Evolutionary conservation across 225 moss, liverwort and hornwort species (phyloP), one percentile per base, ranked within the genome.

Genomic region (Physcomitrellopsis africana): DNA sequence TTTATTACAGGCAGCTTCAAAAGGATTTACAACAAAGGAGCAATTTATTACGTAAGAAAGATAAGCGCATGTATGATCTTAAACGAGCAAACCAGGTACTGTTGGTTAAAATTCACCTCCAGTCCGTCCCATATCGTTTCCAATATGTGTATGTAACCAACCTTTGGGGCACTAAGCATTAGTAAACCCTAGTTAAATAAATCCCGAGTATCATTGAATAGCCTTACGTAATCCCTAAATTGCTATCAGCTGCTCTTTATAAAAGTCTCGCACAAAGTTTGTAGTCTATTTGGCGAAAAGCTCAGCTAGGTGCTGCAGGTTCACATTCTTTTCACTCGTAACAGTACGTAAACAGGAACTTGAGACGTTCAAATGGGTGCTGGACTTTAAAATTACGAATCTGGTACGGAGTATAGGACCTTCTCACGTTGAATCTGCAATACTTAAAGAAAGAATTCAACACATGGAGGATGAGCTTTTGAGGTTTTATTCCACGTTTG

Each of bases 321-420:
- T 61, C 15, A 61, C 14, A 27, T 61, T 61, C 61, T 61, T 26
- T 14, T 20, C 20, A 8, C 12, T 63, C 29, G 1, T 65, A 48
- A 16, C 46, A 46, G 42, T 48, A 23, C 3, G 10, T 3, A 76
- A 59, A 37, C 79, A 94, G 92, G 92, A 92, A 75, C 87, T 94
- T 0, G 94, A 92, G 78, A 94, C 92, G 81, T 92, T 94, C 59
- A 94, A 94, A 77, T 91, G 82, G 81, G 94, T 94, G 74, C 73
- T 94, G 5, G 92, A 92, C 68, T 90, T 84, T 74, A 94, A 92
- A 63, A 82, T 94, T 59, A 94, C 91, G 70, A 83, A 94, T 72
- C 87, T 92, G 1, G 59, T 89, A 22, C 81, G 67, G 2, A 85
- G 87, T 62, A 82, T 91, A 37, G 86, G 86, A 64, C 94, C 94